These are phyloP conservation scores for Agaricus blazei DNA, from an alignment of 768 basidiomycete species.

Conservation along the genomic window DNA sequence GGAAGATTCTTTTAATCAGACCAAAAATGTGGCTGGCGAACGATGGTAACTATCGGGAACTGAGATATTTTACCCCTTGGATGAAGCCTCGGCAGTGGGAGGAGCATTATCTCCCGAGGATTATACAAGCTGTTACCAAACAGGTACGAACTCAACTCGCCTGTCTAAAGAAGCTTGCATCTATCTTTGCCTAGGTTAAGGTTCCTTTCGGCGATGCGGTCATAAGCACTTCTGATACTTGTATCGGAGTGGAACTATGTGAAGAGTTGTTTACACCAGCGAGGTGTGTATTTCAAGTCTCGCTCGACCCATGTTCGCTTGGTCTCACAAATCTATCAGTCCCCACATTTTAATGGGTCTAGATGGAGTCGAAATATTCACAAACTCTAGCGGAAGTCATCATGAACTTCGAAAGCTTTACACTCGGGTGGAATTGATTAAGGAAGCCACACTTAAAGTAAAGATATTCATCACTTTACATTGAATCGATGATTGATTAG, in stretches of 20 bases:
- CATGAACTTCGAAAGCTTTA: conserved; percentile 97
- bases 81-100: conserved; percentile 83
- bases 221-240: conserved; percentile 89
- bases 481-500: not conserved
- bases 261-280: conserved; percentile 97
- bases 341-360: conserved; percentile 98
- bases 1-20: conserved; percentile 87
- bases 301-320: not conserved
- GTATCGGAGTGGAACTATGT: conserved; percentile 94
- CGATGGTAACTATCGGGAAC: conserved; percentile 92
- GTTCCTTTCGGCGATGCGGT: conserved; percentile 97
- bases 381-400: conserved; percentile 97
- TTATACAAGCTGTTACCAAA: conserved; percentile 82
- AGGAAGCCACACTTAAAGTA: conserved; percentile 94
- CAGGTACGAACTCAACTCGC: conserved; percentile 47
- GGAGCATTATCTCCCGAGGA: conserved; percentile 87
- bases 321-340: conserved; percentile 33
- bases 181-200: conserved; percentile 47
- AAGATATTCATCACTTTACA: not conserved
- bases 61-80: conserved; percentile 95
- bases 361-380: conserved; percentile 98
- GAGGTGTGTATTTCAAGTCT: conserved; percentile 57
- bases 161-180: not conserved
- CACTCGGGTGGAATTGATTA: conserved; percentile 88
- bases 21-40: conserved; percentile 99